phyloP scores from a whole-genome alignment of 2,329 filamentous ascomycete species.

The Penicillium rolfsii region DNA sequence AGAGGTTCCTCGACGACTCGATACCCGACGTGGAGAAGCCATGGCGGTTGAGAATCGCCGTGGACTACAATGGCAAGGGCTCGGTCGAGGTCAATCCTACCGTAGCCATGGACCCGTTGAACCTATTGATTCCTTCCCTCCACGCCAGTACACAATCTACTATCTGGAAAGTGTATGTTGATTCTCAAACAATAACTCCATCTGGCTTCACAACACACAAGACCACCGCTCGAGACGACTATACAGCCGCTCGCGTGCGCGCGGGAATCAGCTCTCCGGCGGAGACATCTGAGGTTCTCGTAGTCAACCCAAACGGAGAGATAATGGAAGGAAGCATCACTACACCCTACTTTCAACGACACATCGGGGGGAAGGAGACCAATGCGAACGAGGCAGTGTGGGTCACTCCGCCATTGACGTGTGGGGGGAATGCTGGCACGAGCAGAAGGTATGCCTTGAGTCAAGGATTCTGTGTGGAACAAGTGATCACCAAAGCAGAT shows the following conservation, averaged over 20 bases:
- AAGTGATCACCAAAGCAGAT: conserved; percentile 61
- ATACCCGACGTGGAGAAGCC: conserved; percentile 39
- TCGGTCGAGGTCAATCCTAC: conserved; percentile 39
- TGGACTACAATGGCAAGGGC: conserved; percentile 37
- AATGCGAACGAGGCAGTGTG: conserved; percentile 53
- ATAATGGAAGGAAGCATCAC: conserved; percentile 87
- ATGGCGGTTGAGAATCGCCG: conserved; percentile 44
- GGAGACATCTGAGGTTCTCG: conserved; percentile 69
- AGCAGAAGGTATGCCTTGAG: conserved; percentile 82
- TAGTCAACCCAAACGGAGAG: conserved; percentile 66
- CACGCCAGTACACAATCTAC: conserved; percentile 14
- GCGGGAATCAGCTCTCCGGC: conserved; percentile 54
- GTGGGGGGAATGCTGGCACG: conserved; percentile 81
- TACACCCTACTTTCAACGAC: conserved; percentile 78
- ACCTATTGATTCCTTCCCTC: conserved; percentile 33
- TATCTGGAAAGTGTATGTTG: conserved; percentile 57
- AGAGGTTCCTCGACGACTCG: conserved; percentile 33
- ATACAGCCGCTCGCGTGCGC: conserved; percentile 69
- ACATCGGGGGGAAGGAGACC: neutral
- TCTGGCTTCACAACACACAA: conserved; percentile 81
- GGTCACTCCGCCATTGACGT: conserved; percentile 77
- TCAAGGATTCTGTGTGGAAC: conserved; percentile 67
- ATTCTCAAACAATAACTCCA: conserved; percentile 54
- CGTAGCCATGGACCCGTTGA: conserved; percentile 29
- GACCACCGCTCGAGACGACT: conserved; percentile 74